phyloP scores from a whole-genome alignment of 2,329 filamentous ascomycete genomes.

The Coniochaeta ligniaria region DNA sequence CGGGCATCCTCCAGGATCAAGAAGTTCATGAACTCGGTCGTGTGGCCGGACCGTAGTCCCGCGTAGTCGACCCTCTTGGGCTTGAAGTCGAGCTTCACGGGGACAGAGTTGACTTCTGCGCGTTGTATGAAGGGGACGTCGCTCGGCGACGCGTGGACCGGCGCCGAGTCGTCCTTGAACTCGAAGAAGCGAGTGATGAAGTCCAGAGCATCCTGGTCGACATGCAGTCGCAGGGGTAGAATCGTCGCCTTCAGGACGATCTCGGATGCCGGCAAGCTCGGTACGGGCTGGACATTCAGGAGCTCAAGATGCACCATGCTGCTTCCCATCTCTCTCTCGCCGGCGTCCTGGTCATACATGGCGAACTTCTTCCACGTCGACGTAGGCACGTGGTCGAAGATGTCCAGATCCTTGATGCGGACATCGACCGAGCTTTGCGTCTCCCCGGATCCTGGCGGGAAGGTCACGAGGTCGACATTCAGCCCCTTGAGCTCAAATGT shows the following conservation, averaged over 20 bases:
- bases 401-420: conserved; percentile 73
- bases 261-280: conserved; percentile 79
- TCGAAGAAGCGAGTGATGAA: conserved; percentile 97
- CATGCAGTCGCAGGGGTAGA: conserved; percentile 81
- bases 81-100: conserved; percentile 87
- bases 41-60: conserved; percentile 84
- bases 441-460: conserved; percentile 68
- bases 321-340: conserved; percentile 76
- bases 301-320: conserved; percentile 89
- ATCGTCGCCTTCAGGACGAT: conserved; percentile 75
- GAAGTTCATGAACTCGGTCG: conserved; percentile 99
- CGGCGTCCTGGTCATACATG: conserved; percentile 83
- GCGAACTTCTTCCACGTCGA: conserved; percentile 99
- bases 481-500: conserved; percentile 87
- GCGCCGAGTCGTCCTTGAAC: conserved; percentile 74
- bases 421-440: conserved; percentile 84
- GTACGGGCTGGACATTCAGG: conserved; percentile 78
- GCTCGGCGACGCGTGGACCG: conserved; percentile 49
- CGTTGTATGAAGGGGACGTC: conserved; percentile 85
- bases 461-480: conserved; percentile 73
- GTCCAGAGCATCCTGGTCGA: conserved; percentile 94
- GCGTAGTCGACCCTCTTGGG: conserved; percentile 97
- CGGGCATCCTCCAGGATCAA: conserved; percentile 83
- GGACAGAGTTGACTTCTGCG: conserved; percentile 77
- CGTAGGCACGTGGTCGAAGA: conserved; percentile 89